Conservation (phyloP, 768 basidiomycete genomes). For the Suillus decipiens region DNA sequence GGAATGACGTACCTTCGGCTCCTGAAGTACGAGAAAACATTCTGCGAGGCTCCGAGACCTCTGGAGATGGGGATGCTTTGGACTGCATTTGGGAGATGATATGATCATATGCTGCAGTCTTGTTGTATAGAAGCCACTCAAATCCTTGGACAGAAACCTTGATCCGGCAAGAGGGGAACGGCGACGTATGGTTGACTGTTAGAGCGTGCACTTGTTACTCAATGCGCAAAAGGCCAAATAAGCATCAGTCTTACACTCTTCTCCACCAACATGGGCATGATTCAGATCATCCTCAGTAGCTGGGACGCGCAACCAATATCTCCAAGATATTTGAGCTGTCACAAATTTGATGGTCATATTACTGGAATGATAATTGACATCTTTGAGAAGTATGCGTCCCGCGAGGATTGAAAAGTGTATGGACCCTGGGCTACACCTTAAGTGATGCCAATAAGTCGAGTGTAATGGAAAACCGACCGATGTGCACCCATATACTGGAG, state of each 20-base stretch:
- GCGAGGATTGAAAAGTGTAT: constrained; percentile 88
- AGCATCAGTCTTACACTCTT: constrained; percentile 48
- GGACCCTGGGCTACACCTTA: constrained; percentile 55
- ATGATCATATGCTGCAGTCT: constrained; percentile 84
- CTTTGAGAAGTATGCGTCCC: constrained; percentile 86
- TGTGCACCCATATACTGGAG: constrained; percentile 81
- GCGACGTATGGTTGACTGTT: constrained; percentile 37
- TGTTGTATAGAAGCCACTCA: constrained; percentile 93
- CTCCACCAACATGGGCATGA: constrained; percentile 45
- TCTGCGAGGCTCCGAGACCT: constrained; percentile 36
- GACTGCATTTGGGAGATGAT: constrained; percentile 77
- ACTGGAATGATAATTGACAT: constrained; percentile 86
- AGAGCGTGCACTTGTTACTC: constrained; percentile 3
- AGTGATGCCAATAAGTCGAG: constrained; percentile 5
- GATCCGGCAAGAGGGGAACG: constrained; percentile 71
- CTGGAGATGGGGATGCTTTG: constrained; percentile 20
- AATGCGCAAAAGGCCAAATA: constrained; percentile 10
- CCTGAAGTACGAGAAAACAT: constrained; percentile 42
- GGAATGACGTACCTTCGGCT: constrained; percentile 36
- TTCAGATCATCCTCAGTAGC: constrained; percentile 72
- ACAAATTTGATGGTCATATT: constrained; percentile 87
- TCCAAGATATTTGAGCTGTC: constrained; percentile 87
- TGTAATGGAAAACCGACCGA: constrained; percentile 50
- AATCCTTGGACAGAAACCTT: constrained; percentile 80
- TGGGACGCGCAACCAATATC: constrained; percentile 89